Percentiles rank a stretch among this genome's conserved stretches.
phyloP scores from a whole-genome alignment of 345 rosid genomes.

The Populus simonii region DNA sequence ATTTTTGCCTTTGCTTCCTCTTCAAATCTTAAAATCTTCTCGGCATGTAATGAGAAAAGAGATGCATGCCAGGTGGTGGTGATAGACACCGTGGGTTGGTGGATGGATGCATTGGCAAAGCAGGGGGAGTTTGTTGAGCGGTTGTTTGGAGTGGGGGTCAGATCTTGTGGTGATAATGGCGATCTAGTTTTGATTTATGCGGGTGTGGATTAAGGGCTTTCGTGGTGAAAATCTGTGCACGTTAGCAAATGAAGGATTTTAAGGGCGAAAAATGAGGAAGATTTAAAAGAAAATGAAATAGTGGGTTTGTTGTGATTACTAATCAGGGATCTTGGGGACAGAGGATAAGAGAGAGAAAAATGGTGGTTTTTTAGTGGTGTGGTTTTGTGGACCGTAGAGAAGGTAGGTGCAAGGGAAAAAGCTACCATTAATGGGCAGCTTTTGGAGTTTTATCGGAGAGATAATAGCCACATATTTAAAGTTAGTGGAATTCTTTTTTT shows the following conservation, averaged over 20 bases:
- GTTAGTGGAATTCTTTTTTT: too few relatives aligned
- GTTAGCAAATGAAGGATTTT: background rate
- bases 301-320: background rate
- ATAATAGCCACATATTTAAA: too few relatives aligned
- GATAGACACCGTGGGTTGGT: constrained; percentile 68
- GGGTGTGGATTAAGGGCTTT: background rate
- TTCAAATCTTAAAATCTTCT: too few relatives aligned
- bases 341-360: background rate
- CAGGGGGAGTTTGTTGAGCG: constrained; percentile 8
- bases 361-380: constrained; percentile 7
- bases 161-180: constrained; percentile 4
- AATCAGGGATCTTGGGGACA: background rate
- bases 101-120: constrained; percentile 13
- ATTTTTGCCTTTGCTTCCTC: too few relatives aligned
- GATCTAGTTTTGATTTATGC: constrained; percentile 2
- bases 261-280: background rate
- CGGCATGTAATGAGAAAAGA: too few relatives aligned
- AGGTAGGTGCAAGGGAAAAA: too few relatives aligned
- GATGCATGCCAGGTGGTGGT: constrained; percentile 39
- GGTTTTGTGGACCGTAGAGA: background rate
- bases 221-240: background rate
- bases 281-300: background rate
- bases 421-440: background rate
- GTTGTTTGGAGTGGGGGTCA: background rate
- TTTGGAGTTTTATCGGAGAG: background rate